Evolutionary conservation across 225 moss, liverwort and hornwort genomes (phyloP), one percentile per base, ranked within the genome.

Genomic region (Takakia lepidozioides): DNA sequence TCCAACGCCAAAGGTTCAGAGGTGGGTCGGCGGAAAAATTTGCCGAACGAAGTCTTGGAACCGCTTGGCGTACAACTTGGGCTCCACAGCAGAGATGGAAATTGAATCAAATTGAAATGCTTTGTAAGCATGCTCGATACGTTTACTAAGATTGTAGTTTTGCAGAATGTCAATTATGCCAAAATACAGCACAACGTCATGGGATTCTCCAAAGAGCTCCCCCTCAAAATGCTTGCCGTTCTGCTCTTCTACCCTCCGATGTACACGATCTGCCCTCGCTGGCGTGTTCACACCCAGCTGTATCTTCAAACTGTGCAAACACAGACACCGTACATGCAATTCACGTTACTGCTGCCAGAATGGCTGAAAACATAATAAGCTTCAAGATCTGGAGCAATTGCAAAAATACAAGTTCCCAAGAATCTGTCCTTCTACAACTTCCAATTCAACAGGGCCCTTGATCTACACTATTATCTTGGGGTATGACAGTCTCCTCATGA

Each of bases 121-220:
- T 63, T 98, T 98, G 71, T 91, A 91, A 32, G 87, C 87, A 76
- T 98, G 98, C 65, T 98, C 98, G 59, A 98, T 71, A 54, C 85
- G 87, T 70, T 98, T 98, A 60, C 71, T 74, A 23, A 98, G 77
- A 67, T 85, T 91, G 64, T 98, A 98, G 58, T 98, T 87, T 75
- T 98, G 98, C 55, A 98, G 69, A 67, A 98, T 98, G 58, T 98
- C 98, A 68, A 98, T 98, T 69, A 98, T 85, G 68, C 98, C 98
- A 68, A 98, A 91, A 72, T 98, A 98, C 10, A 98, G 91, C 80
- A 98, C 98, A 52, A 98, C 98, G 64, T 98, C 98, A 62, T 98
- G 91, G 53, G 85, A 87, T 63, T 98, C 91, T 63, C 87, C 85
- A 60, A 91, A 91, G 23, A 85, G 80, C 60, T 98, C 85, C 58